A percentile compares a stretch with the other conserved stretches of the same genome.
These are phyloP conservation scores for Casuarina cunninghamiana DNA, from an alignment of 306 rosid genomes.

Conservation along the genomic window DNA sequence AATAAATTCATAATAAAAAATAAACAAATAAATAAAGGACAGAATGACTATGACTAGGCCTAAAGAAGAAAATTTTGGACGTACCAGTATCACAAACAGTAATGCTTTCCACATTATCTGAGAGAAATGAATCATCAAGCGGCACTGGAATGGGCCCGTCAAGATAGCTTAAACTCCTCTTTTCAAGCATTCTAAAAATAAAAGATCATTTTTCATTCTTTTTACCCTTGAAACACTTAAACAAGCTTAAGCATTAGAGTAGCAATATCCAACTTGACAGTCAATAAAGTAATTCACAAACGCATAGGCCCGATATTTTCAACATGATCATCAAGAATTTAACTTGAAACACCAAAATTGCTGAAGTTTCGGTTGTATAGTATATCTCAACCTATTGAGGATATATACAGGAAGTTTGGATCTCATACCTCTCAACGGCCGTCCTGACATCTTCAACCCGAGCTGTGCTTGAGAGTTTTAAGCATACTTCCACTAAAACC, in stretches of 20 bases:
- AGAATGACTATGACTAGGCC: too few species aligned
- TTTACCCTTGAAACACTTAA: neutral
- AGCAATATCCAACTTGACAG: neutral
- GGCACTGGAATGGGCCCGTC: slow-evolving; percentile 83
- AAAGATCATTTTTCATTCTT: neutral
- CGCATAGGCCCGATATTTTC: slow-evolving; percentile 1
- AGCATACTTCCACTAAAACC: slow-evolving; percentile 70
- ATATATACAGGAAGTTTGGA: neutral
- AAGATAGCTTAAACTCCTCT: slow-evolving; percentile 83
- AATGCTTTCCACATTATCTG: slow-evolving; percentile 76
- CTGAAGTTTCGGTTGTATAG: neutral
- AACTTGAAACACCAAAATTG: neutral
- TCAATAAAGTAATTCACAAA: slow-evolving; percentile 9
- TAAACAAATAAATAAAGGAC: too few species aligned
- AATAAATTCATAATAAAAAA: too few species aligned
- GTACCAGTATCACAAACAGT: slow-evolving; percentile 75
- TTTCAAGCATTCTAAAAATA: slow-evolving; percentile 81
- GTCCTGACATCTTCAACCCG: slow-evolving; percentile 60
- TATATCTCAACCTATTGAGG: neutral
- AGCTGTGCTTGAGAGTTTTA: slow-evolving; percentile 85
- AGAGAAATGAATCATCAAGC: slow-evolving; percentile 61
- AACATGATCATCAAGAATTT: neutral
- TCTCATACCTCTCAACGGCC: slow-evolving; percentile 65
- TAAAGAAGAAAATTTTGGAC: too few species aligned
- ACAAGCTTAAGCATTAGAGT: neutral